Evolutionary conservation across 441 rosid genomes (phyloP), one percentile per base, ranked within the genome.

Genomic region (Corymbia calophylla): DNA sequence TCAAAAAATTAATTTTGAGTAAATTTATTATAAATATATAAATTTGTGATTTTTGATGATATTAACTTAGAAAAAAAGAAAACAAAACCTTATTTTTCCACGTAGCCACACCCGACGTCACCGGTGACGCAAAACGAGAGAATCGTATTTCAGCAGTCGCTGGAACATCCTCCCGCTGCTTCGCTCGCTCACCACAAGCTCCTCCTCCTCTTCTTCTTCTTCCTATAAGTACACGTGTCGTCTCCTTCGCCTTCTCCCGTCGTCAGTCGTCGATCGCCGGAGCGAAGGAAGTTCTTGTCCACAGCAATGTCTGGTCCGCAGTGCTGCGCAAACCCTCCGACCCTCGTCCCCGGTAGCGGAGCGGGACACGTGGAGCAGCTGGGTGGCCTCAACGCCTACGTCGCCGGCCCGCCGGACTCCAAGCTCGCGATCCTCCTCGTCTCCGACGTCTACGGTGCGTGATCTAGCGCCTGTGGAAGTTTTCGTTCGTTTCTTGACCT

Each of bases 241-340:
- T 73, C 82, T 21, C 51, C 10, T 39, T 1, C 3, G 0, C 6
- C 6, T 6, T 44, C n/a, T 14, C 0, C 35, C 11, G 3, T 7
- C 68, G 17, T 62, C 14, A 3, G 13, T 44, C 18, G n/a, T 23
- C 48, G 32, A 29, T 77, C 10, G 23, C 23, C n/a, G 0, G 51
- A 23, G n/a, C 6, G n/a, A 77, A 77, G 84, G 4, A 44, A 44
- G 84, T 4, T 86, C 29, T 53, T 17, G 12, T 21, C 25, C 44
- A 35, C 19, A 54, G 47, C 44, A 80, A 88, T 91, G 92, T 87
- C 92, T 31, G 92, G 92, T 32, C 91, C 92, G 25, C 89, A 91
- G 92, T 91, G 92, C 90, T 89, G 92, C 91, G 89, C 80, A 6
- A 89, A 91, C 80, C 92, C 92, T 29, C 90, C 90, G 0, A 55